phyloP scores from a whole-genome alignment of 495 filamentous ascomycete species.

The Oidiodendron maius region DNA sequence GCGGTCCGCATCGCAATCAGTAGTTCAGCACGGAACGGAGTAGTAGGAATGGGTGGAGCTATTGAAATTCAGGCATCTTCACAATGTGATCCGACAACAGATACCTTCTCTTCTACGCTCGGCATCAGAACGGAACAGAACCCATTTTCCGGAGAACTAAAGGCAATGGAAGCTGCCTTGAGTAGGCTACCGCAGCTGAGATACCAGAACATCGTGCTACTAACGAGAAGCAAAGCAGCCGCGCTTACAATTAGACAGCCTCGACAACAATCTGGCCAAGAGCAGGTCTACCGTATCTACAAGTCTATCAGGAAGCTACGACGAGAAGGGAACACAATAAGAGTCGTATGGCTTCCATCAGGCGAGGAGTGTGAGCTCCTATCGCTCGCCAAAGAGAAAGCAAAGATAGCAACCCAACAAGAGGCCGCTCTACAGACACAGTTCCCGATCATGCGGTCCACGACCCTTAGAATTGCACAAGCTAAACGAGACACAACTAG shows the following conservation, averaged over 20 bases:
- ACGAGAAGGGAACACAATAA: neutral
- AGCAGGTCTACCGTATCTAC: neutral
- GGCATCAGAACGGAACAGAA: slow-evolving; percentile 9
- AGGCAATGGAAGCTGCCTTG: slow-evolving; percentile 7
- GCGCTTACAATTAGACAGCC: neutral
- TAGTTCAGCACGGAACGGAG: slow-evolving; percentile 4
- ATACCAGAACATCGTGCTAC: neutral
- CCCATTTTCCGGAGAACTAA: slow-evolving; percentile 7
- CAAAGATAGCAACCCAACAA: slow-evolving; percentile 5
- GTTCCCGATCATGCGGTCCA: slow-evolving; percentile 1
- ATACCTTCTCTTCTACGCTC: slow-evolving; percentile 3
- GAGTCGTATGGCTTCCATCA: slow-evolving; percentile 1
- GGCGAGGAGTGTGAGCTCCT: neutral
- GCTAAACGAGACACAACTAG: neutral
- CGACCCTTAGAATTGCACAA: neutral
- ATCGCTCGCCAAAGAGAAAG: slow-evolving; percentile 1
- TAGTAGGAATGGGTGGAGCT: slow-evolving; percentile 1
- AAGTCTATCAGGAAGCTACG: slow-evolving; percentile 1
- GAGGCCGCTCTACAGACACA: neutral
- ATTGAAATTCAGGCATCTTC: neutral
- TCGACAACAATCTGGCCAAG: neutral
- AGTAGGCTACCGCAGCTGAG: slow-evolving; percentile 1
- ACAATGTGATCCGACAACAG: neutral
- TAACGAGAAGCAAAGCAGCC: neutral
- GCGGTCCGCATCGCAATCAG: slow-evolving; percentile 6